Base-by-base conservation (phyloP, 768 basidiomycete genomes). In the Russula sp. region DNA sequence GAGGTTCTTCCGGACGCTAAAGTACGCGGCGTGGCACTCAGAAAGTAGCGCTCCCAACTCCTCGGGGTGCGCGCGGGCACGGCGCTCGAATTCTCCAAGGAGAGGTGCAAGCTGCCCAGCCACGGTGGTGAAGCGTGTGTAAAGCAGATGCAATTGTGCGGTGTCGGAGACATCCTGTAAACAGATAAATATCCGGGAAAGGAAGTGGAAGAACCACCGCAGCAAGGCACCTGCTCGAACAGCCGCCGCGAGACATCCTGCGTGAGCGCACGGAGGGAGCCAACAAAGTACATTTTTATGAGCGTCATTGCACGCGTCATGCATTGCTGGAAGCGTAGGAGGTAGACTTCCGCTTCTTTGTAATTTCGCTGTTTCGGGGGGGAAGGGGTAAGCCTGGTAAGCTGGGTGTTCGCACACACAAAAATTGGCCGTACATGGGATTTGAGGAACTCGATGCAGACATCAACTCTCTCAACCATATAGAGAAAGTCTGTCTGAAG, bases 221-320 rank as follows among this genome's bases (percentile, higher is more conserved):
- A 5, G 22, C 52, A 1, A 55, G 70, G 16, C 62, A 87, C 91
- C 79, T 88, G 89, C 63, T 95, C 93, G 2, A 79, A 79, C 50
- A 95, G 72, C 10, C 89, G 82, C 68, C 82, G 88, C 1, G 82
- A 81, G 22, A 96, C 82, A 68, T 98, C 96, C 4, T 82, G 76
- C 1, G 89, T 84, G 11, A 97, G 79, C 0, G 88, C 85, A 45
- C 88, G 81, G 6, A 98, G 77, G 8, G 90, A 88, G 5, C 87
- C 88, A 6, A 96, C 86, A 70, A 97, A 98, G 75, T 89, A 94
- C 86, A 98, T 95, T 75, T 91, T 96, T 77, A 98, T 92, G 49
- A 99, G 81, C 0, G 95, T 98, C 96, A 98, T 98, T 10, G 93
- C 90, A 32, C 97, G 85, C 0, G 94, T 97, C 84, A 98, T 89